Percentiles rank a stretch among this genome's conserved stretches.
phyloP scores from a whole-genome alignment of 2,329 filamentous ascomycete genomes.

The Drechslerella dactyloides region DNA sequence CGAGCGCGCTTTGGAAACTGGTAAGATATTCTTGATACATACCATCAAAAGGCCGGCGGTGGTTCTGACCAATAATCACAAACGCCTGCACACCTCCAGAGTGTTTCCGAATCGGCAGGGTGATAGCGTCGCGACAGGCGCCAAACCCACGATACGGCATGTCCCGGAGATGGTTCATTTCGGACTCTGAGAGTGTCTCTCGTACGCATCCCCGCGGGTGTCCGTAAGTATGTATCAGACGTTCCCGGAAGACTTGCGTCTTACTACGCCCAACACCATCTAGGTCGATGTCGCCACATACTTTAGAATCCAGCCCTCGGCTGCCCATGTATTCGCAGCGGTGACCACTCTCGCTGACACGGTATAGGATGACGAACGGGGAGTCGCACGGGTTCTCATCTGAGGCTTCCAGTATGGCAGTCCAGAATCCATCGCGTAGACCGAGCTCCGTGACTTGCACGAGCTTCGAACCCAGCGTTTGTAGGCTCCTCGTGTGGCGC shows the following conservation, averaged over 20 bases:
- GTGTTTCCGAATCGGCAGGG: constrained; percentile 80
- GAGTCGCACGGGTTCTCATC: constrained; percentile 52
- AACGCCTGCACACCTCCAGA: constrained; percentile 73
- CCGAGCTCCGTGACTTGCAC: constrained; percentile 33
- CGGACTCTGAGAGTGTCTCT: constrained; percentile 17
- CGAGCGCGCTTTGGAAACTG: constrained; percentile 55
- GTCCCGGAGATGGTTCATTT: constrained; percentile 10
- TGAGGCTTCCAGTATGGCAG: constrained; percentile 51
- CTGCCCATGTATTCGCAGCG: constrained; percentile 43
- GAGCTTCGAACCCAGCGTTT: constrained; percentile 50
- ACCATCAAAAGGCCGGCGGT: constrained; percentile 76
- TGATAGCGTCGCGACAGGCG: constrained; percentile 71
- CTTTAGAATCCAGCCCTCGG: constrained; percentile 25
- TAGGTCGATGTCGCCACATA: constrained; percentile 33
- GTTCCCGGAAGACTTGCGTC: constrained; percentile 31
- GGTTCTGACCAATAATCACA: constrained; percentile 78
- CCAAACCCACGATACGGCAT: constrained; percentile 37
- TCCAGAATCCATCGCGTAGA: constrained; percentile 49
- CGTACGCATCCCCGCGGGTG: constrained; percentile 18
- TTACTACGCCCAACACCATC: constrained; percentile 9
- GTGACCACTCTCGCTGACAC: constrained; percentile 22
- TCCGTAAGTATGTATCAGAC: constrained; percentile 38
- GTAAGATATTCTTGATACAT: constrained; percentile 67
- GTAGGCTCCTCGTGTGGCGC: constrained; percentile 52
- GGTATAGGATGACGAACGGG: constrained; percentile 52